Evolutionary conservation across 108 stramenopile species (phyloP).

Genomic region (Discostella pseudostelligera): DNA sequence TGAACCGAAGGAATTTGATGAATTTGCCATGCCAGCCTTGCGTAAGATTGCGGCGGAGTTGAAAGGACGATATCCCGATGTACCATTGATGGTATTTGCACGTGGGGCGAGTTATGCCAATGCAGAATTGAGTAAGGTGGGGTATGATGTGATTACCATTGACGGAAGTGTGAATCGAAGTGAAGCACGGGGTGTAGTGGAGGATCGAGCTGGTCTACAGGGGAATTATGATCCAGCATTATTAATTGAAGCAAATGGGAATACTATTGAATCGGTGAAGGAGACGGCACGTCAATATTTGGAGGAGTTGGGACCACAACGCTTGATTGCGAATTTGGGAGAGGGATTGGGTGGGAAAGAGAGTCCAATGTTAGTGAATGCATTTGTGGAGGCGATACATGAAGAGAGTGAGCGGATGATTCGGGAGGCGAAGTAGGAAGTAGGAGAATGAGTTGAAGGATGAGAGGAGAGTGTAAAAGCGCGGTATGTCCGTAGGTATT

Average conservation of each 20-base stretch:
- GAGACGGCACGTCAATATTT: conserved; percentile 73
- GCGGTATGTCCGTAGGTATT: too few species aligned
- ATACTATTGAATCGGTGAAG: conserved; percentile 73
- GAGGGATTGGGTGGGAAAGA: conserved; percentile 95
- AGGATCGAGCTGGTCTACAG: conserved; percentile 69
- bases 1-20: conserved; percentile 76
- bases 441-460: background rate
- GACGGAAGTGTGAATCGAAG: conserved; percentile 80
- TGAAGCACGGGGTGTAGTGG: conserved; percentile 60
- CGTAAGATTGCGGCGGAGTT: conserved; percentile 68
- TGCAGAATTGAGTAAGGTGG: conserved; percentile 56
- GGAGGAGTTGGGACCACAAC: conserved; percentile 77
- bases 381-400: conserved; percentile 88
- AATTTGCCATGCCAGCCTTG: conserved; percentile 86
- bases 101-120: conserved; percentile 87
- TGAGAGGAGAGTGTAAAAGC: background rate
- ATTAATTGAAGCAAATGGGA: conserved; percentile 64
- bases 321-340: conserved; percentile 93
- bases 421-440: conserved; percentile 12
- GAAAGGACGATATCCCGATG: conserved; percentile 83
- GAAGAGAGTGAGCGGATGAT: conserved; percentile 84
- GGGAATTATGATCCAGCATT: conserved; percentile 91
- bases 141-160: conserved; percentile 93
- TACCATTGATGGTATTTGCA: conserved; percentile 92
- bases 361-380: conserved; percentile 79